Percentiles rank a stretch among this genome's conserved stretches.
Conservation (phyloP, 805 yeast genomes). For the Huiozyma naganishii region DNA sequence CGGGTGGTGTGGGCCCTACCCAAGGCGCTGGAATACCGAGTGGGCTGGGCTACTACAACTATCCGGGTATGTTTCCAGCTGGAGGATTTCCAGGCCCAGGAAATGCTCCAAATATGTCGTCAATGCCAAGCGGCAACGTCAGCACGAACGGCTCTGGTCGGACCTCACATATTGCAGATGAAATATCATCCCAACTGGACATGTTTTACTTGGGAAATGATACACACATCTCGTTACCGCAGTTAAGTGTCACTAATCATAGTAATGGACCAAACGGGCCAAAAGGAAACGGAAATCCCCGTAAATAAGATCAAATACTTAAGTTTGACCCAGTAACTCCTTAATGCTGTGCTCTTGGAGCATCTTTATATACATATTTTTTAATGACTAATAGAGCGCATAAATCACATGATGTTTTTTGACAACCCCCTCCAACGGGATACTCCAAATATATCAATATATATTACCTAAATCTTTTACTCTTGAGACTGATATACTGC, state of each 20-base stretch:
- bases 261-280: not conserved
- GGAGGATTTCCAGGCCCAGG: not conserved
- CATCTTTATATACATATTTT: too few species aligned
- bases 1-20: slow-evolving; percentile 1
- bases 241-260: slow-evolving; percentile 21
- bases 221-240: slow-evolving; percentile 24
- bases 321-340: not conserved
- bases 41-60: slow-evolving; percentile 13
- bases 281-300: not conserved
- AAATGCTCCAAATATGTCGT: too few species aligned
- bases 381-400: too few species aligned
- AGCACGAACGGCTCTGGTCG: not conserved
- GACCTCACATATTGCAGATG: slow-evolving; percentile 12
- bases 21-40: not conserved
- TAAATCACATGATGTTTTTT: too few species aligned
- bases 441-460: too few species aligned
- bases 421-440: too few species aligned
- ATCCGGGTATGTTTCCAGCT: slow-evolving; percentile 26
- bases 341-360: not conserved
- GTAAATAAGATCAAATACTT: not conserved
- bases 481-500: too few species aligned
- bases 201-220: slow-evolving; percentile 20
- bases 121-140: slow-evolving; percentile 6
- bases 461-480: too few species aligned
- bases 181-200: slow-evolving; percentile 22